Evolutionary conservation across 2,329 filamentous ascomycete species (phyloP), one percentile per base, ranked within the genome.

Genomic region (Talaromyces funiculosus): DNA sequence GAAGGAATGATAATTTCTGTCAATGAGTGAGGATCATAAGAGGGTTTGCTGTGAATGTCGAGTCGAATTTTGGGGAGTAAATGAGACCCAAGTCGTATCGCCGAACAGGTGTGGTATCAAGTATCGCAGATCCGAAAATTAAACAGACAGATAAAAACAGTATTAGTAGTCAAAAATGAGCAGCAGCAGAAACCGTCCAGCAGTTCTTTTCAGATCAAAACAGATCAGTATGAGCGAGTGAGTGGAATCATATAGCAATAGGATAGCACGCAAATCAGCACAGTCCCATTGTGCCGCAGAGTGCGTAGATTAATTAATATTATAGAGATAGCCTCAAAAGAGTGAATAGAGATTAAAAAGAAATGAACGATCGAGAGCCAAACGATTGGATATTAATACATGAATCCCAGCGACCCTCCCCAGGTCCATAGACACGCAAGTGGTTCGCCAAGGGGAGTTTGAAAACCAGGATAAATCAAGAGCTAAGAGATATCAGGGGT

Each of bases 181-280:
- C 47, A 51, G n/a, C n/a, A n/a, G n/a, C n/a, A n/a, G n/a, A 49
- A 33, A 51, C 47, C 16, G 47, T 51, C 47, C 47, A 51, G 47
- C 47, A 51, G 47, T 33, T 33, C 47, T 51, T 33, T 7, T 33
- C 8, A 22, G 35, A 22, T 31, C 24, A 22, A 22, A 51, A 14
- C n/a, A 33, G 29, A 51, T 22, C 29, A 51, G 10, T 33, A 35
- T 51, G 29, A 51, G 18, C 47, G 47, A 51, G 47, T 33, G 47
- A 6, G 29, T 51, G 29, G n/a, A 33, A 35, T 51, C 47, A 35
- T 51, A 33, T 33, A 33, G n/a, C 47, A 20, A 35, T 18, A 22
- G 29, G n/a, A 35, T 8, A 33, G n/a, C 4, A 33, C 10, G 29
- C 14, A 47, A 33, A 33, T 51, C 26, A 51, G 45, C 26, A 33